These are phyloP conservation scores for Neurospora sp. DNA, from an alignment of 2,329 filamentous ascomycete species.

Conservation along the genomic window DNA sequence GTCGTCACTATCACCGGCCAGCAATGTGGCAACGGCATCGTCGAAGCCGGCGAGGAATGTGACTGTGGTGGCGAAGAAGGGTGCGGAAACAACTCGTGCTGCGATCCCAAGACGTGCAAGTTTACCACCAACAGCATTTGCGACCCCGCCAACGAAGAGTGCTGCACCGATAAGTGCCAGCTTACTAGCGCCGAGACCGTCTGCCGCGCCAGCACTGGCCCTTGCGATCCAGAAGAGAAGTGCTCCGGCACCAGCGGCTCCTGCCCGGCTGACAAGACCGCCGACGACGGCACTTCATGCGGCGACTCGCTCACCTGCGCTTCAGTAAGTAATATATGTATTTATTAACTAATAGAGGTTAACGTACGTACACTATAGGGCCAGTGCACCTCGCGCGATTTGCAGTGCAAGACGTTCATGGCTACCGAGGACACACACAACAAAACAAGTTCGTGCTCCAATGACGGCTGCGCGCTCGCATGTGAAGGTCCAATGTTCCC, in stretches of 20 bases:
- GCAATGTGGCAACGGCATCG: slow-evolving; percentile 94
- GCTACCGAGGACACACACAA: slow-evolving; percentile 64
- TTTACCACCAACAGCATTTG: slow-evolving; percentile 70
- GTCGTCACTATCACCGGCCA: slow-evolving; percentile 73
- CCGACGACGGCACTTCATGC: slow-evolving; percentile 62
- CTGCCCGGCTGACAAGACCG: slow-evolving; percentile 65
- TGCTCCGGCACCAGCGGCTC: slow-evolving; percentile 64
- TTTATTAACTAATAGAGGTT: no score
- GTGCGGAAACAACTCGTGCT: slow-evolving; percentile 72
- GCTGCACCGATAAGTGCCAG: slow-evolving; percentile 59
- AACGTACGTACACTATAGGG: slow-evolving; percentile 31
- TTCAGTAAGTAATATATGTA: slow-evolving; percentile 29
- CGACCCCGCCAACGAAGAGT: slow-evolving; percentile 73
- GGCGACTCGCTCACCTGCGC: slow-evolving; percentile 66
- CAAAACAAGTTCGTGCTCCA: slow-evolving; percentile 71
- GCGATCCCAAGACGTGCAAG: slow-evolving; percentile 76
- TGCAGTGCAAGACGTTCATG: slow-evolving; percentile 80
- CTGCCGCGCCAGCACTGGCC: slow-evolving; percentile 69
- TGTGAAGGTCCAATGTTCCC: slow-evolving; percentile 66
- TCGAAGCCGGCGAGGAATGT: slow-evolving; percentile 88
- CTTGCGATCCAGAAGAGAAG: slow-evolving; percentile 76
- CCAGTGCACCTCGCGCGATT: slow-evolving; percentile 85
- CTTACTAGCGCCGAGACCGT: slow-evolving; percentile 59
- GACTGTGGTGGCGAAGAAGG: slow-evolving; percentile 74
- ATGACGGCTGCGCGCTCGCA: slow-evolving; percentile 61